Conservation (phyloP, 805 yeast species). For the Barnettozyma siamensis region DNA sequence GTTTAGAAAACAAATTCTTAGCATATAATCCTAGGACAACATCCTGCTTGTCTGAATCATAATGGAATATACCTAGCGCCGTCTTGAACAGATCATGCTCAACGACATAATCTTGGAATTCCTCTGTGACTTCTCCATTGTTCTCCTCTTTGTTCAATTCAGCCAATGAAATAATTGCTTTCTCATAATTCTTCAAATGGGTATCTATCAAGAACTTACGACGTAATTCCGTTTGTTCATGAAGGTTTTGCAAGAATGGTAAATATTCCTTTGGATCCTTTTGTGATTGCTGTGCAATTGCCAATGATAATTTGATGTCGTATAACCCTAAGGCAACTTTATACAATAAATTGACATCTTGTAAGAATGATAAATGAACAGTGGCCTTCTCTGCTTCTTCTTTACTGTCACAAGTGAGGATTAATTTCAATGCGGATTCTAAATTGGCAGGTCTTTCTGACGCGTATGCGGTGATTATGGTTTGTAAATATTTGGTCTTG, state of each 20-base stretch:
- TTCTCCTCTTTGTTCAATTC: slow-evolving; percentile 34
- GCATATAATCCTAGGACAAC: slow-evolving; percentile 60
- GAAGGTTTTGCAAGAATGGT: slow-evolving; percentile 81
- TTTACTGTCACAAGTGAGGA: slow-evolving; percentile 44
- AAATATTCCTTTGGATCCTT: slow-evolving; percentile 96
- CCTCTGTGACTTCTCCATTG: slow-evolving; percentile 36
- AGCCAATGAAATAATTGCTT: slow-evolving; percentile 63
- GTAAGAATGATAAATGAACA: slow-evolving; percentile 82
- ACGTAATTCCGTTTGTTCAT: slow-evolving; percentile 59
- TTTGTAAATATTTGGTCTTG: slow-evolving; percentile 57
- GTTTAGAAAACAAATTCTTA: slow-evolving; percentile 45
- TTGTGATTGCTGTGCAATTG: slow-evolving; percentile 92
- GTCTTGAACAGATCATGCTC: slow-evolving; percentile 62
- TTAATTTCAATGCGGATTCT: slow-evolving; percentile 62
- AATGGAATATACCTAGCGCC: slow-evolving; percentile 60
- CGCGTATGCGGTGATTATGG: slow-evolving; percentile 86
- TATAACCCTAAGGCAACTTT: slow-evolving; percentile 75
- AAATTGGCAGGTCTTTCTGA: slow-evolving; percentile 86
- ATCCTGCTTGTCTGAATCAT: slow-evolving; percentile 49
- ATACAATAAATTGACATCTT: slow-evolving; percentile 82
- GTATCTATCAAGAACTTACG: slow-evolving; percentile 76
- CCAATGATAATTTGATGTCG: slow-evolving; percentile 72
- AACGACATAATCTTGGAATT: slow-evolving; percentile 62
- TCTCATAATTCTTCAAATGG: slow-evolving; percentile 56
- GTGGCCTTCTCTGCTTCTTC: slow-evolving; percentile 54